Conservation (phyloP, 192 early-diverging fungal species). For the Umbelopsis isabellina region DNA sequence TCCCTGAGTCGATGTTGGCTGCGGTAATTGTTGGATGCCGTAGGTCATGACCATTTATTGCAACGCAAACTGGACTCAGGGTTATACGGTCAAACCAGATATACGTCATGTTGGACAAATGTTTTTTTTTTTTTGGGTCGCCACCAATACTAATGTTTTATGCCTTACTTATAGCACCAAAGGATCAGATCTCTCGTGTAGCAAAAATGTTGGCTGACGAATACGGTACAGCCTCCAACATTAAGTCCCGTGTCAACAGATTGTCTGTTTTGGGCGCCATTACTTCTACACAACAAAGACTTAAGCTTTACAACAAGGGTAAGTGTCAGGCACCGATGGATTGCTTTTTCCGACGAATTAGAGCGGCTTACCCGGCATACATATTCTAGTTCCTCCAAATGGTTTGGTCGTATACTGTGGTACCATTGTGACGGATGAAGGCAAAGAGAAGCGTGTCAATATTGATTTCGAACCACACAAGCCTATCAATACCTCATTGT, state of each 20-base stretch:
- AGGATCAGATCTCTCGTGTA: conserved; percentile 88
- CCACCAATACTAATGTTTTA: not conserved
- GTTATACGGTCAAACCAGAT: not conserved
- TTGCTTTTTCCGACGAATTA: too few relatives aligned
- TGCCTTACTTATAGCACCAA: conserved; percentile 57
- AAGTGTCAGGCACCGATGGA: conserved; percentile 6
- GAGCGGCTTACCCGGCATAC: too few relatives aligned
- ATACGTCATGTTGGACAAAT: not conserved
- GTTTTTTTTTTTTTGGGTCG: not conserved
- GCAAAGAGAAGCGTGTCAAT: conserved; percentile 99
- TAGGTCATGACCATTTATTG: too few relatives aligned
- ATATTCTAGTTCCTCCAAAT: conserved; percentile 76
- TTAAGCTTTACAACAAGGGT: conserved; percentile 91
- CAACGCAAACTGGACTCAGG: too few relatives aligned
- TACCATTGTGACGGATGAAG: conserved; percentile 96
- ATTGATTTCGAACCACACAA: conserved; percentile 99
- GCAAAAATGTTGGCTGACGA: conserved; percentile 96
- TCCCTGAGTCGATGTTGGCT: not conserved
- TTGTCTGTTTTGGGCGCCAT: conserved; percentile 97
- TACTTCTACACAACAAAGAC: conserved; percentile 93
- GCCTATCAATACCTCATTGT: conserved; percentile 98
- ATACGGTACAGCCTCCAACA: conserved; percentile 99
- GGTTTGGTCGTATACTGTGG: conserved; percentile 96
- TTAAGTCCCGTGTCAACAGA: conserved; percentile 99
- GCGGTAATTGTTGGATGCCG: not conserved